Conservation (phyloP, 192 early-diverging fungal species). For the Coemansia sp. region DNA sequence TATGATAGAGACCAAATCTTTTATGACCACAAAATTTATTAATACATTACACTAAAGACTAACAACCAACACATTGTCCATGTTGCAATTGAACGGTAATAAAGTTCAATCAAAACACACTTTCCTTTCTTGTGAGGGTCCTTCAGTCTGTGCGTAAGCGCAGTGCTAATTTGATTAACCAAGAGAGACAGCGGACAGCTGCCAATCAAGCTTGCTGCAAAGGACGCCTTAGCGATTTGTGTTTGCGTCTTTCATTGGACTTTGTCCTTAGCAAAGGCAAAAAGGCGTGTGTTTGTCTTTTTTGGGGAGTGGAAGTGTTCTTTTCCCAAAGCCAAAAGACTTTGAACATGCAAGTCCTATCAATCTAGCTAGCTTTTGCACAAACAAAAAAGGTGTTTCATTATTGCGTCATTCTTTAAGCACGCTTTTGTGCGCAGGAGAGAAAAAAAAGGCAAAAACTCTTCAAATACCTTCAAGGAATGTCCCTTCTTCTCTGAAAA, state of each 20-base stretch:
- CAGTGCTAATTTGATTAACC: not conserved
- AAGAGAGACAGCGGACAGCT: not conserved
- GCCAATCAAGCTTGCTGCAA: not conserved
- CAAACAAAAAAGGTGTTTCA: not conserved
- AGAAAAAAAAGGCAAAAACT: not conserved
- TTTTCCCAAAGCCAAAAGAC: not conserved
- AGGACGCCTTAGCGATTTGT: not conserved
- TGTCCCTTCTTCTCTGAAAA: not conserved
- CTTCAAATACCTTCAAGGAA: not conserved
- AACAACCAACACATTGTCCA: too few species aligned
- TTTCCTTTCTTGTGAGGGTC: not conserved
- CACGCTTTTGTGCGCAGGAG: not conserved
- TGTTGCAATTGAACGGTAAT: not conserved
- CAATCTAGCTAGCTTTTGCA: not conserved
- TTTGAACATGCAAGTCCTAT: not conserved
- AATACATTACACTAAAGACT: too few species aligned
- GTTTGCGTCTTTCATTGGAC: not conserved
- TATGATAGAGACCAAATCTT: too few species aligned
- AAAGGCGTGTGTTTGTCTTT: not conserved
- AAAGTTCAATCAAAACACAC: not conserved
- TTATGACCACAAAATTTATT: too few species aligned
- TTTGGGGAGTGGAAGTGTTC: not conserved
- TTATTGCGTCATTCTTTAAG: not conserved
- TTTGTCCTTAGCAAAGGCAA: not conserved
- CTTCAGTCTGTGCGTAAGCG: not conserved